These are phyloP conservation scores for Stylosanthes scabra DNA, from an alignment of 331 rosid species.

Conservation along the genomic window DNA sequence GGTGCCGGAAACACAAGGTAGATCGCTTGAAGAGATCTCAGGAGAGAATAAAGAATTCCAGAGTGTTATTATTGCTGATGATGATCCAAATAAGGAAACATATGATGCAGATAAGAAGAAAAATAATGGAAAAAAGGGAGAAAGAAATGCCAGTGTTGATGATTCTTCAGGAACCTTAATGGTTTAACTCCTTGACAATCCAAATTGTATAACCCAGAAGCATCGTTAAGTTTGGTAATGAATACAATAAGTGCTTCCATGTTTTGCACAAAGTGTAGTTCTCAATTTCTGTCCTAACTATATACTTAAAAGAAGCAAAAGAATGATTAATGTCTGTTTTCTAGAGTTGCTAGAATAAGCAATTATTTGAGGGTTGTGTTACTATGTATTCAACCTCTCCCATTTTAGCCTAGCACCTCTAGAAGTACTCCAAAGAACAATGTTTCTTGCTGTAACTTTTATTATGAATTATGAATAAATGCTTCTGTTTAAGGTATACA, in stretches of 20 bases:
- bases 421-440: conserved; percentile 35
- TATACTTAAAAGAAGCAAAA: conserved; percentile 14
- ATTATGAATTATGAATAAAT: background rate
- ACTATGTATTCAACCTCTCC: conserved; percentile 23
- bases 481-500: conserved; percentile 14
- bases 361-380: conserved; percentile 24
- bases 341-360: conserved; percentile 29
- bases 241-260: background rate
- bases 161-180: conserved; percentile 20
- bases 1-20: conserved; percentile 64
- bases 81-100: conserved; percentile 11
- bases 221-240: conserved; percentile 15
- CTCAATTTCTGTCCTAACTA: background rate
- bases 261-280: conserved; percentile 17
- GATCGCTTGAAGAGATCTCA: conserved; percentile 62
- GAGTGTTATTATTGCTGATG: conserved; percentile 1
- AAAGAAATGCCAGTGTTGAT: conserved; percentile 24
- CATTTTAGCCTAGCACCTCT: background rate
- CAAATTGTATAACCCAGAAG: conserved; percentile 10
- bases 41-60: conserved; percentile 52
- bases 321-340: conserved; percentile 13
- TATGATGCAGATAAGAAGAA: conserved; percentile 1
- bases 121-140: conserved; percentile 33
- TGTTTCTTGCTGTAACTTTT: conserved; percentile 22
- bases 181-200: conserved; percentile 31